A percentile compares a stretch with the other conserved stretches of the same genome.
Conservation (phyloP, 2,329 filamentous ascomycete species). For the Fusarium sp. region DNA sequence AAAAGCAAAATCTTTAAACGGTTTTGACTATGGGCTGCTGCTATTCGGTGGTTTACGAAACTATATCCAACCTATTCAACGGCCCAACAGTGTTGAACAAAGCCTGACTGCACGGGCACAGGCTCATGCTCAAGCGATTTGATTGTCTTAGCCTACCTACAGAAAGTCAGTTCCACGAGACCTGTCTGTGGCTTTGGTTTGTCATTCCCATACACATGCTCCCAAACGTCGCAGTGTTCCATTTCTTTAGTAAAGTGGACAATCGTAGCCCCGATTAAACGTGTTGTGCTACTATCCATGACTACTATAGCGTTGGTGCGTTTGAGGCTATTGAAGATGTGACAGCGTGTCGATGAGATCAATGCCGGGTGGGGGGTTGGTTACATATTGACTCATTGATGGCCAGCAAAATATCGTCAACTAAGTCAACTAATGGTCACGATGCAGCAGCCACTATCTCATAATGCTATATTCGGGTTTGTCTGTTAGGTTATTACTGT, state of each 20-base stretch:
- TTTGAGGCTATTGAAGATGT: slow-evolving; percentile 39
- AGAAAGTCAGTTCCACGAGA: slow-evolving; percentile 37
- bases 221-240: slow-evolving; percentile 12
- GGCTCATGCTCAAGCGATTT: not conserved
- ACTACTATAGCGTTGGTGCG: slow-evolving; percentile 19
- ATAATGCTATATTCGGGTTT: not conserved
- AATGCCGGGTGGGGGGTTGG: slow-evolving; percentile 25
- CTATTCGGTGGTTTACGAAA: not conserved
- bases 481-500: not conserved
- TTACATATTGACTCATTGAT: slow-evolving; percentile 12
- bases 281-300: slow-evolving; percentile 24
- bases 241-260: not conserved
- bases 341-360: slow-evolving; percentile 13
- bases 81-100: not conserved
- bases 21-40: not conserved
- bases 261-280: slow-evolving; percentile 2
- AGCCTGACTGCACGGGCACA: slow-evolving; percentile 11
- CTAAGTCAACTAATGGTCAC: not conserved
- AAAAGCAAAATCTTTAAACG: slow-evolving; percentile 14
- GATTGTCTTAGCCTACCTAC: slow-evolving; percentile 14
- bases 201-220: slow-evolving; percentile 17
- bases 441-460: slow-evolving; percentile 8
- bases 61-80: slow-evolving; percentile 11
- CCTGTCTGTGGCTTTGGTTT: slow-evolving; percentile 13
- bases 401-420: not conserved